Evolutionary conservation across 371 early-diverging fungal species (phyloP).

Genomic region (Choanephora cucurbitarum): DNA sequence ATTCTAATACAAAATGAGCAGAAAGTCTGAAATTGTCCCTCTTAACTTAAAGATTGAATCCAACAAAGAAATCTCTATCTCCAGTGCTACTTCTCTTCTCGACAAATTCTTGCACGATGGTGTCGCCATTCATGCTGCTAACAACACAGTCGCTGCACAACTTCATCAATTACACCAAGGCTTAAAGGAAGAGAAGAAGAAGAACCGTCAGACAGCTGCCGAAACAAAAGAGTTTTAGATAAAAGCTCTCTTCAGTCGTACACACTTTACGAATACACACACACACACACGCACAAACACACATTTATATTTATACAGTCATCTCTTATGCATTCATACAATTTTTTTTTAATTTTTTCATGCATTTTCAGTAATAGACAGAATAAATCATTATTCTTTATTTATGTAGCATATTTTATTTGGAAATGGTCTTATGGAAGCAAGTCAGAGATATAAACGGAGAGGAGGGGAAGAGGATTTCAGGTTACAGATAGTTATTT

Average conservation of each 20-base stretch:
- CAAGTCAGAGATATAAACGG: no score
- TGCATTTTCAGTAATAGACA: neutral
- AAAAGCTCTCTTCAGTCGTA: no score
- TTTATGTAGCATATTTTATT: no score
- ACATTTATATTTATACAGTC: no score
- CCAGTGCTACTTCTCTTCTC: slow-evolving; percentile 34
- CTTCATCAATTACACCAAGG: slow-evolving; percentile 50
- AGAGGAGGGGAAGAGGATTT: no score
- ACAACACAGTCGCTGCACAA: slow-evolving; percentile 53
- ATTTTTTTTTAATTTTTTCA: slow-evolving; percentile 3
- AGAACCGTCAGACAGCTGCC: slow-evolving; percentile 13
- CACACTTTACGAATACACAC: no score
- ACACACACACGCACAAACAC: neutral
- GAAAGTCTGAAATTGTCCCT: slow-evolving; percentile 37
- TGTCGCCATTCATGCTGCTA: slow-evolving; percentile 54
- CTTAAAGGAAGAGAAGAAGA: slow-evolving; percentile 49
- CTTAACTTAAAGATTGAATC: slow-evolving; percentile 43
- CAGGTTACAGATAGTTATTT: no score
- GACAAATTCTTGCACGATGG: slow-evolving; percentile 53
- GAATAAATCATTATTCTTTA: no score
- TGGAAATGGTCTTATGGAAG: no score
- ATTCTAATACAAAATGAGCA: slow-evolving; percentile 21
- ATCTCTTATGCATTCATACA: neutral
- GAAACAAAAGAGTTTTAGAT: slow-evolving; percentile 24
- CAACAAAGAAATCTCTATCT: slow-evolving; percentile 30